phyloP scores from a whole-genome alignment of 2,329 filamentous ascomycete genomes.

The Fusarium sp. region DNA sequence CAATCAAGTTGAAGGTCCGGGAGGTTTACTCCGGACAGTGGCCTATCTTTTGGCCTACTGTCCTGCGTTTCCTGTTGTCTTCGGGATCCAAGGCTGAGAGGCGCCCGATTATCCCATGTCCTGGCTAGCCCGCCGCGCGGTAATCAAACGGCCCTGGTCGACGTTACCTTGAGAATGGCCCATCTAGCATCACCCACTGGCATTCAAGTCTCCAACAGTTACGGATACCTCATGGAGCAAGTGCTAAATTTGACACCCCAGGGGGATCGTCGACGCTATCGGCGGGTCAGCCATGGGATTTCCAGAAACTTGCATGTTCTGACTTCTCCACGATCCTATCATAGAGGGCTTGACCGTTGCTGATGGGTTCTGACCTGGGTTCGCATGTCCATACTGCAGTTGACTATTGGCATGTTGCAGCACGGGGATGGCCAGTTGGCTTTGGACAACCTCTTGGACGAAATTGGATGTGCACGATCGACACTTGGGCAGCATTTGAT shows the following conservation, averaged over 20 bases:
- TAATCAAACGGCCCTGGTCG: conserved; percentile 29
- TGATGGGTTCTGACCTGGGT: conserved; percentile 4
- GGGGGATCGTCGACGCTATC: conserved; percentile 30
- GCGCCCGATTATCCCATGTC: conserved; percentile 7
- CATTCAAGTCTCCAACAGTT: background rate
- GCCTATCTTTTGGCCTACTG: background rate
- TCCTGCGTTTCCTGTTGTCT: background rate
- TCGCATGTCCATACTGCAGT: background rate
- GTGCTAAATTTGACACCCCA: conserved; percentile 43
- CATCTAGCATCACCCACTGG: conserved; percentile 4
- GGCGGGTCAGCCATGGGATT: conserved; percentile 32
- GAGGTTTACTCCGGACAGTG: conserved; percentile 26
- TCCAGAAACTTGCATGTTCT: conserved; percentile 20
- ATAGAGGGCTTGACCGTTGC: background rate
- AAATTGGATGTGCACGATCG: conserved; percentile 26
- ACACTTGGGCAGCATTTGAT: conserved; percentile 10
- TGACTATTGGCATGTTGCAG: conserved; percentile 5
- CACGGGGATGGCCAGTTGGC: conserved; percentile 9
- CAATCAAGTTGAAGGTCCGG: background rate
- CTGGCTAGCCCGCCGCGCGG: conserved; percentile 2
- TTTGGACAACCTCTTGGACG: background rate
- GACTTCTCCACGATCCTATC: conserved; percentile 19
- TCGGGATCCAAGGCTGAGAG: conserved; percentile 27
- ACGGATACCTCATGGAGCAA: conserved; percentile 5
- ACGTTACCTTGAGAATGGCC: conserved; percentile 27